Percentiles rank a stretch among this genome's conserved stretches.
These are phyloP conservation scores for Lumnitzera racemosa DNA, from an alignment of 345 rosid species.

Conservation along the genomic window DNA sequence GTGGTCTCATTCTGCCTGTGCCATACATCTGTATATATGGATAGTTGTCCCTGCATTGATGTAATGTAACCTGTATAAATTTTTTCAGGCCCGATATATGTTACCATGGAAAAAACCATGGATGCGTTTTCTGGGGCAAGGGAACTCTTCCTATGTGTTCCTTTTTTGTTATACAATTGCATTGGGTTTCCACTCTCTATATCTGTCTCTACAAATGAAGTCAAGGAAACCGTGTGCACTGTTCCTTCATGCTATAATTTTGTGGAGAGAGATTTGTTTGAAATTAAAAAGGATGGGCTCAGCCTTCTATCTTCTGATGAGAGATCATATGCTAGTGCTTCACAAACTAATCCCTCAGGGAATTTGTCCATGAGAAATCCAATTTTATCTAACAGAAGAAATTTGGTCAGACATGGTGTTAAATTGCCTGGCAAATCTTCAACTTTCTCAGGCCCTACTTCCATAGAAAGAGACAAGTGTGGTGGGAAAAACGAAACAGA, in stretches of 20 bases:
- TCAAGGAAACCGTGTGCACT: slow-evolving; percentile 35
- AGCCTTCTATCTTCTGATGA: slow-evolving; percentile 48
- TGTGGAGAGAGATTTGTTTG: slow-evolving; percentile 40
- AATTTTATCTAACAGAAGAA: slow-evolving; percentile 25
- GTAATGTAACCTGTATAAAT: slow-evolving; percentile 2
- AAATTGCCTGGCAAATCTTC: too few relatives aligned
- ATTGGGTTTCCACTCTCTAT: slow-evolving; percentile 65
- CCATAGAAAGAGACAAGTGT: too few relatives aligned
- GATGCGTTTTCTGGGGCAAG: slow-evolving; percentile 86
- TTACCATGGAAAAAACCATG: slow-evolving; percentile 68
- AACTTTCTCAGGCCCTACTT: too few relatives aligned
- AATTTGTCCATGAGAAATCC: slow-evolving; percentile 32
- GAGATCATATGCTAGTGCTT: slow-evolving; percentile 23
- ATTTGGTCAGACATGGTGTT: slow-evolving; percentile 16
- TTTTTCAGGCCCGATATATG: slow-evolving; percentile 53
- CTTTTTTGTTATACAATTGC: slow-evolving; percentile 76
- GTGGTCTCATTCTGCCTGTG: too few relatives aligned
- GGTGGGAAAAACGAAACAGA: slow-evolving; percentile 22
- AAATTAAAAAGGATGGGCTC: slow-evolving; percentile 54
- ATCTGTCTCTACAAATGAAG: slow-evolving; percentile 47
- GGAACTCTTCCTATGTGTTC: slow-evolving; percentile 66
- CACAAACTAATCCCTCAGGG: slow-evolving; percentile 19
- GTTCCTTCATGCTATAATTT: slow-evolving; percentile 73
- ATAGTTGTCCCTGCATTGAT: too few relatives aligned
- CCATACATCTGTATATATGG: too few relatives aligned